Percentiles rank a stretch among this genome's conserved stretches.
Evolutionary conservation across 768 basidiomycete species (phyloP).

Genomic region (Kwoniella sp.): DNA sequence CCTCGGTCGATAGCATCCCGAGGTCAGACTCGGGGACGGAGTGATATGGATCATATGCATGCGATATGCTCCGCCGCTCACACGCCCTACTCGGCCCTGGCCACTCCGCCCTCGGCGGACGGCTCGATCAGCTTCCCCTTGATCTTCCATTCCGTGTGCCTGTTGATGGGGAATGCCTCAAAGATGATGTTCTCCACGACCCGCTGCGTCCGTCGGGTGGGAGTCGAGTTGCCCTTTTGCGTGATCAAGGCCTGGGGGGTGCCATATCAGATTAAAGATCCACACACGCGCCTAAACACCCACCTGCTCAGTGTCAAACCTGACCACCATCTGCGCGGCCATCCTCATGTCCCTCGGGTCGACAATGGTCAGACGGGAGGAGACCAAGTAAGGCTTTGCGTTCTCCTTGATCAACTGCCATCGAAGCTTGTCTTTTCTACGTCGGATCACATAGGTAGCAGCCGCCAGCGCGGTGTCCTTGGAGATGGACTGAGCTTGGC

Average conservation of each 20-base stretch:
- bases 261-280: not conserved
- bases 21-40: too few species aligned
- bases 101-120: too few species aligned
- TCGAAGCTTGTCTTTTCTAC: constrained; percentile 8
- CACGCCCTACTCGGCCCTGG: too few species aligned
- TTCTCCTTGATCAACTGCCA: constrained; percentile 15
- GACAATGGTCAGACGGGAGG: constrained; percentile 5
- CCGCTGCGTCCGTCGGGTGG: constrained; percentile 1
- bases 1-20: too few species aligned
- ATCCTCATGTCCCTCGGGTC: constrained; percentile 12
- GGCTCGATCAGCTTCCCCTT: constrained; percentile 13
- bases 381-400: constrained; percentile 6
- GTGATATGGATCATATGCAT: too few species aligned
- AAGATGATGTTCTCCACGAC: constrained; percentile 19
- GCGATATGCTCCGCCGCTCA: too few species aligned
- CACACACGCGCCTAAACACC: not conserved
- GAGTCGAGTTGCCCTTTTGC: constrained; percentile 1
- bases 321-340: constrained; percentile 16
- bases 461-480: constrained; percentile 8
- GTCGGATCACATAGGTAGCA: constrained; percentile 6
- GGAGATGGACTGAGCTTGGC: constrained; percentile 7
- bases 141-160: constrained; percentile 13
- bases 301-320: constrained; percentile 19
- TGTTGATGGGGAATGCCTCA: constrained; percentile 6
- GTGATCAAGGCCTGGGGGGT: not conserved